Evolutionary conservation across 2,329 filamentous ascomycete species (phyloP), one percentile per base, ranked within the genome.

Genomic region (Lomentospora prolificans): DNA sequence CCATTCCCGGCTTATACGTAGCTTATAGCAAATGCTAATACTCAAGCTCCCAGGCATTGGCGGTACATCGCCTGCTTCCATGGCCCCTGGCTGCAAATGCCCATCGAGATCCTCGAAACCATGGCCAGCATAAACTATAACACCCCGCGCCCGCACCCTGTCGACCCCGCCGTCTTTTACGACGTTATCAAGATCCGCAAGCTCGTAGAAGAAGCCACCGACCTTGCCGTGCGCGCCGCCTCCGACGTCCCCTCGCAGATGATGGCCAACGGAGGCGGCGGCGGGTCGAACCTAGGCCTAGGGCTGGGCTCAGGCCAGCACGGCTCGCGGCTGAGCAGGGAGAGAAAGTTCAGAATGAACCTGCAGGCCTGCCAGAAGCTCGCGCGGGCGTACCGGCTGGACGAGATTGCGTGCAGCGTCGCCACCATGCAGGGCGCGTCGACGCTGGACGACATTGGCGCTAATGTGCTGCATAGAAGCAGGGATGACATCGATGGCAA

Each of bases 371-470:
- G 85, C 41, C 85, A 87, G 67, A 87, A 89, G 70, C 75, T 95
- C 58, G 83, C 83, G 51, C 81, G 83, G 62, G 89, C 89, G 44
- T 95, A 92, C 67, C 82, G 83, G 57, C 71, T 92, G 39, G 88
- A 95, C 67, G 89, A 95, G 70, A 89, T 92, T 59, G 87, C 87
- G 10, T 86, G 86, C 51, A 91, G 87, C 64, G 86, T 92, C 46
- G 87, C 86, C 31, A 89, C 85, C 0, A 94, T 92, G 88, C 87
- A 92, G 70, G 84, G 84, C 56, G 83, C 87, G 1, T 87, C 86
- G 17, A 82, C 86, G 0, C 72, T 95, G 10, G 87, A 94, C 62
- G 86, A 89, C 57, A 85, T 94, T 2, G 88, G 86, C 2, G 76
- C 79, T 4, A 74, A 86, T 59, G 89, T 95, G 30, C 70, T 94